phyloP scores from a whole-genome alignment of 176 grass and related monocot species.

The Musa itinerans region DNA sequence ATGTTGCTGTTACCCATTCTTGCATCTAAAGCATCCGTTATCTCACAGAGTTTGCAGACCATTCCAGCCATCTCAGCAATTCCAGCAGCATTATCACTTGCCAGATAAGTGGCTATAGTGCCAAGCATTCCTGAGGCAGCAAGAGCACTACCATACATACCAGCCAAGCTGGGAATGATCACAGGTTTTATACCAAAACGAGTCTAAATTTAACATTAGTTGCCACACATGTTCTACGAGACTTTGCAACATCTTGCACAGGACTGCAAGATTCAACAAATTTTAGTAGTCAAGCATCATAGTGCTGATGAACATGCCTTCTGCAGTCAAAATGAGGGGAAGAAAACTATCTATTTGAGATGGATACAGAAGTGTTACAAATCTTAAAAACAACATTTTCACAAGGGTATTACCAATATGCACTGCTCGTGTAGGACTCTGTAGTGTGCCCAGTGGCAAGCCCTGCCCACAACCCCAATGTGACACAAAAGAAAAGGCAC shows the following conservation, averaged over 20 bases:
- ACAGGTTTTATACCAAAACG: slow-evolving; percentile 60
- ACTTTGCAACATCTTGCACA: slow-evolving; percentile 52
- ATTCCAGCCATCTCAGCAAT: slow-evolving; percentile 64
- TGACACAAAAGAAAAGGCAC: slow-evolving; percentile 49
- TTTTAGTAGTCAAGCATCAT: neutral
- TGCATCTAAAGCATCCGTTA: slow-evolving; percentile 34
- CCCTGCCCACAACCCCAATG: slow-evolving; percentile 49
- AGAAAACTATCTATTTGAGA: neutral
- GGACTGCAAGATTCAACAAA: slow-evolving; percentile 25
- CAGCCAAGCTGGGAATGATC: slow-evolving; percentile 56
- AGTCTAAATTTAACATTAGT: slow-evolving; percentile 57
- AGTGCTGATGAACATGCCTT: neutral
- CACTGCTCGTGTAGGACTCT: slow-evolving; percentile 53
- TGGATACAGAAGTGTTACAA: too few species aligned
- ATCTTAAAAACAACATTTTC: too few species aligned
- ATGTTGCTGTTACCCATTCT: neutral
- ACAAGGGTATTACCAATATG: slow-evolving; percentile 14
- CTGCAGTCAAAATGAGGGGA: neutral
- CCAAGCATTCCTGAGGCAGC: slow-evolving; percentile 63
- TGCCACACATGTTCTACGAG: slow-evolving; percentile 54
- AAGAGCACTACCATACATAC: slow-evolving; percentile 55
- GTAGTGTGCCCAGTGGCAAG: slow-evolving; percentile 45
- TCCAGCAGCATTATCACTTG: slow-evolving; percentile 51
- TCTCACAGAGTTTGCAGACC: slow-evolving; percentile 46
- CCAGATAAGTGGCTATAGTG: slow-evolving; percentile 48